Percentiles rank a stretch among this genome's conserved stretches.
phyloP scores from a whole-genome alignment of 1,284 basidiomycete species.

The Malassezia obtusa region DNA sequence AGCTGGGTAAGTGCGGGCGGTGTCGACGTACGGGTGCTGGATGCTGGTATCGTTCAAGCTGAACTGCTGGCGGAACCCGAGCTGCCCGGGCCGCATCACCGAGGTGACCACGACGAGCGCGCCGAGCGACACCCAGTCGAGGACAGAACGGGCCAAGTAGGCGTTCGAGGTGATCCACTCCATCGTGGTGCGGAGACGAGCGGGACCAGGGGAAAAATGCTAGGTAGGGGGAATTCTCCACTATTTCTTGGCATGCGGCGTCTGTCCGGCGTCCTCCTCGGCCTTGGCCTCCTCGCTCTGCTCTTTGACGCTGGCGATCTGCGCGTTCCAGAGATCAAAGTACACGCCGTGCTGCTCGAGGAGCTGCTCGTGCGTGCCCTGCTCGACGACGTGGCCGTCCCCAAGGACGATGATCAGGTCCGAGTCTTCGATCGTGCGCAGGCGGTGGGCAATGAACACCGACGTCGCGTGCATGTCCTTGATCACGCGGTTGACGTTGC shows the following conservation, averaged over 20 bases:
- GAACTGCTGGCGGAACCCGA: conserved; percentile 63
- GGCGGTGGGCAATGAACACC: conserved; percentile 63
- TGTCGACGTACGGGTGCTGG: conserved; percentile 55
- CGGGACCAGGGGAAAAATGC: too few species aligned
- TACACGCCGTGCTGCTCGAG: conserved; percentile 32
- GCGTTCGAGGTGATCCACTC: background rate
- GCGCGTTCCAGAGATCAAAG: conserved; percentile 37
- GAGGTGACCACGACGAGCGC: conserved; percentile 3
- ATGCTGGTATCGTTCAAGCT: conserved; percentile 54
- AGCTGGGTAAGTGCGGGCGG: conserved; percentile 12
- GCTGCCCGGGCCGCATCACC: conserved; percentile 48
- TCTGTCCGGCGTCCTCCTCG: background rate
- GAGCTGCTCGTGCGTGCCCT: conserved; percentile 35
- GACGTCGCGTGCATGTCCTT: conserved; percentile 71
- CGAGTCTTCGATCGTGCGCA: conserved; percentile 80
- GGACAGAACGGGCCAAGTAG: background rate
- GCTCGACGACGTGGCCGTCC: conserved; percentile 30
- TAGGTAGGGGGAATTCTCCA: too few species aligned
- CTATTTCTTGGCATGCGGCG: background rate
- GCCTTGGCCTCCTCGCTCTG: background rate
- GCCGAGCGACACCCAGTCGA: conserved; percentile 40
- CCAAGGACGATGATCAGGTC: conserved; percentile 43
- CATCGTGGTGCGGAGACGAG: too few species aligned
- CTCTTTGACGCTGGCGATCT: conserved; percentile 16
- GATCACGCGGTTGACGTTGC: conserved; percentile 74